phyloP scores from a whole-genome alignment of 1,284 basidiomycete species.

The Apiotrichum montevideense region DNA sequence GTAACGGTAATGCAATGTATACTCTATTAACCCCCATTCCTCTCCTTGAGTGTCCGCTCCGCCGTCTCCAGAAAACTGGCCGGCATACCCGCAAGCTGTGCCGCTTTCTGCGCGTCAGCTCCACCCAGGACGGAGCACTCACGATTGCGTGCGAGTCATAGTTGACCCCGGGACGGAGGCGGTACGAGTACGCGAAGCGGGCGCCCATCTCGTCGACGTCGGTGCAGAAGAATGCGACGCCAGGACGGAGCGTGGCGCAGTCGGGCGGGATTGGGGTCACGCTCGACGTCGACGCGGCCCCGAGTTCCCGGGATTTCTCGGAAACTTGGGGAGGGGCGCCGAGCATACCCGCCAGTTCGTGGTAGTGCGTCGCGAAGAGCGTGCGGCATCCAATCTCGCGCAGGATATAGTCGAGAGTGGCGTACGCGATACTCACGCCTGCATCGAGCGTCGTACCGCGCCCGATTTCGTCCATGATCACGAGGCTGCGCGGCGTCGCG shows the following conservation, averaged over 20 bases:
- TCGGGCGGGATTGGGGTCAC: background rate
- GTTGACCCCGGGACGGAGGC: conserved; percentile 75
- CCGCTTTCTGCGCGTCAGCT: conserved; percentile 55
- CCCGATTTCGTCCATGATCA: conserved; percentile 95
- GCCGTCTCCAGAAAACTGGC: conserved; percentile 37
- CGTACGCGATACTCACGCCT: conserved; percentile 88
- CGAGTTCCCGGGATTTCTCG: conserved; percentile 39
- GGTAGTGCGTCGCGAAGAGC: conserved; percentile 95
- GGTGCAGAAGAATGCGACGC: conserved; percentile 80
- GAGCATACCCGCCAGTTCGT: conserved; percentile 83
- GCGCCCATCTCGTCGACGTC: conserved; percentile 70
- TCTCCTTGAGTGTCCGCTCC: conserved; percentile 20
- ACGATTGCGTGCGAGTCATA: conserved; percentile 83
- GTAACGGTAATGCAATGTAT: no score
- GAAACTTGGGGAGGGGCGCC: conserved; percentile 35
- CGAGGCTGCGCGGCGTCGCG: conserved; percentile 74
- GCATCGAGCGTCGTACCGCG: conserved; percentile 88
- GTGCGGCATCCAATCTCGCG: conserved; percentile 68
- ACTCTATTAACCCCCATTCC: background rate
- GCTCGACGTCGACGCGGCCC: conserved; percentile 9
- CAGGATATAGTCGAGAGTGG: conserved; percentile 75
- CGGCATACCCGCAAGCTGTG: conserved; percentile 81
- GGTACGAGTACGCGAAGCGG: conserved; percentile 77
- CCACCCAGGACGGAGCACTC: conserved; percentile 7
- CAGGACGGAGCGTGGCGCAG: conserved; percentile 33